Base-by-base conservation (phyloP, 2,329 filamentous ascomycete genomes). In the Plenodomus biglobosus region DNA sequence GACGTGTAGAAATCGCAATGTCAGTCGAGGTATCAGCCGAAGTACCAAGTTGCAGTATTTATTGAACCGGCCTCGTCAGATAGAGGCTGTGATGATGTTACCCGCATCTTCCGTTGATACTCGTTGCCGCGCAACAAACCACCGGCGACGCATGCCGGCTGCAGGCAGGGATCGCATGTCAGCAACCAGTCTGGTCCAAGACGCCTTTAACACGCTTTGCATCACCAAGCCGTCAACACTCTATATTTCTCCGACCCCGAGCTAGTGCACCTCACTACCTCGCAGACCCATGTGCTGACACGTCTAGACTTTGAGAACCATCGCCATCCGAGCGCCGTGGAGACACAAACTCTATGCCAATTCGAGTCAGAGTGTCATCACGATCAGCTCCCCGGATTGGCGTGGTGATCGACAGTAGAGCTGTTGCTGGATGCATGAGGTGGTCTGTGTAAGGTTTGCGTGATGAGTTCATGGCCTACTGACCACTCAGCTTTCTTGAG, bases 61-160 rank as follows among this genome's bases (percentile, higher is more conserved):
- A 44, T 16, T 18, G 5, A 5, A 43, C 34, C 46, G 52, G 50
- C 50, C 47, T 42, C 36, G 37, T 32, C 7, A 32, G 27, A 32
- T 11, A 15, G 27, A 32, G 27, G 27, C 27, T 32, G 27, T 32
- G 27, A 32, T n/a, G 44, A 53, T 48, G 58, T 52, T 53, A 45
- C 48, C 27, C 27, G 27, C 27, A 15, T 32, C 6, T 32, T 15
- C 27, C 27, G 22, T 24, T 24, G 22, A 27, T 38, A 39, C 20
- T 47, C 44, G 55, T 58, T 58, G 53, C 55, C 47, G 42, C 40
- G 50, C 48, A 51, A 51, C 48, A 51, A 39, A 24, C 27, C 39
- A 55, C 19, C 36, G 48, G 46, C 43, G 54, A 56, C 50, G 50
- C 53, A 48, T 46, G 40, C 19, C 39, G 16, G 27, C 35, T n/a